These are phyloP conservation scores for Pestalotiopsis fici DNA, from an alignment of 2,329 filamentous ascomycete genomes.

Conservation along the genomic window DNA sequence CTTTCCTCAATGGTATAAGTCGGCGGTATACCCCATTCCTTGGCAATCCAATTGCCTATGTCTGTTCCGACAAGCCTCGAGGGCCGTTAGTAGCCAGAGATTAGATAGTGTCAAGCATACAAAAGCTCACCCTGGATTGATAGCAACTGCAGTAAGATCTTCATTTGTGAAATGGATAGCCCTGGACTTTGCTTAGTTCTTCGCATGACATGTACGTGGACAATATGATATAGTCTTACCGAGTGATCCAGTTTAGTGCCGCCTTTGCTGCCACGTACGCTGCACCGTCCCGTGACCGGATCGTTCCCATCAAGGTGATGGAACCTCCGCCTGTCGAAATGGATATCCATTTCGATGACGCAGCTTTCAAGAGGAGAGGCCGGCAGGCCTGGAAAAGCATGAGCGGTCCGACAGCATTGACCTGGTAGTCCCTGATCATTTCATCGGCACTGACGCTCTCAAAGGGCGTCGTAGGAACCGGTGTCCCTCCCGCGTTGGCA, in stretches of 20 bases:
- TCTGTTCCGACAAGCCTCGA: not conserved
- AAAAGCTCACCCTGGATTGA: not conserved
- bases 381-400: slow-evolving; percentile 31
- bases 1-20: not conserved
- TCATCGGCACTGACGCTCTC: slow-evolving; percentile 30
- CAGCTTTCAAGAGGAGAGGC: slow-evolving; percentile 28
- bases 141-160: not conserved
- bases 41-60: not conserved
- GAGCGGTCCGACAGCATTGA: slow-evolving; percentile 30
- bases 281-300: slow-evolving; percentile 15
- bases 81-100: too few species aligned
- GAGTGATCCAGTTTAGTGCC: slow-evolving; percentile 29
- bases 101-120: not conserved
- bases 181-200: not conserved
- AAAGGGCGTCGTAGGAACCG: slow-evolving; percentile 17
- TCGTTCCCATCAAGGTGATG: slow-evolving; percentile 18
- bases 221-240: slow-evolving; percentile 9
- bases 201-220: too few species aligned
- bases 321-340: slow-evolving; percentile 29
- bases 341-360: slow-evolving; percentile 28
- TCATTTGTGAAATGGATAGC: not conserved
- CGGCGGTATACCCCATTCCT: not conserved
- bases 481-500: slow-evolving; percentile 35
- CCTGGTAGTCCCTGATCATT: slow-evolving; percentile 21
- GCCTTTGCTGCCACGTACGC: slow-evolving; percentile 32